Evolutionary conservation across 371 early-diverging fungal species (phyloP), one percentile per base, ranked within the genome.

Genomic region (Mortierella sp.): DNA sequence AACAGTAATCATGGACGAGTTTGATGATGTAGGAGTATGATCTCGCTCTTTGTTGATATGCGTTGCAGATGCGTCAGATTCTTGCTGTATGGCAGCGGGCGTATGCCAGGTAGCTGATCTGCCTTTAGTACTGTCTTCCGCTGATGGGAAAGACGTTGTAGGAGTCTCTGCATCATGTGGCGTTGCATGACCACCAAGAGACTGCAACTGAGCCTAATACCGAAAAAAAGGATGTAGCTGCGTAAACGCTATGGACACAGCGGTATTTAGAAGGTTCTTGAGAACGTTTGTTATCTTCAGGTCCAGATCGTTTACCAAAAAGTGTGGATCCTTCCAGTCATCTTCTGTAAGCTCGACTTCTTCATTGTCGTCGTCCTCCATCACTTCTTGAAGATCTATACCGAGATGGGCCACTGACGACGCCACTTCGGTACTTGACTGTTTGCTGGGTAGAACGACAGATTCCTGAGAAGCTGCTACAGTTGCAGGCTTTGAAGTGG

Each of bases 321-420:
- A 61, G 11, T 58, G 55, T 15, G 83, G 83, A 47, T 83, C 81
- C 6, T 84, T 78, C 76, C 85, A 68, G 49, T 83, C 83, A 15
- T 82, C 80, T 26, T 83, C 83, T 15, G 84, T 83, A 23, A 83
- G 32, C 28, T 84, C 80, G 0, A 84, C 78, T 12, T 83, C 78
- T n/a, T 59, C 78, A 46, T 78, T 76, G 19, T 78, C 72, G 17
- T 79, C 70, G 6, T 78, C 70, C 23, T 64, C 61, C 52, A 65
- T 50, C 2, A 60, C 48, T 14, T 52, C 72, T 5, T 50, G 58
- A n/a, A 85, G 48, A 59, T 81, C 78, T 8, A 73, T 21, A 12
- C 70, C 78, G 23, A 80, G 65, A 17, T 68, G 70, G 8, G 78
- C 46, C 27, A 78, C n/a, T 48, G 49, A 52, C 7, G 66, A n/a